A percentile compares a stretch with the other conserved stretches of the same genome.
These are phyloP conservation scores for Cercospora citrullina DNA, from an alignment of 2,329 filamentous ascomycete species.

Conservation along the genomic window DNA sequence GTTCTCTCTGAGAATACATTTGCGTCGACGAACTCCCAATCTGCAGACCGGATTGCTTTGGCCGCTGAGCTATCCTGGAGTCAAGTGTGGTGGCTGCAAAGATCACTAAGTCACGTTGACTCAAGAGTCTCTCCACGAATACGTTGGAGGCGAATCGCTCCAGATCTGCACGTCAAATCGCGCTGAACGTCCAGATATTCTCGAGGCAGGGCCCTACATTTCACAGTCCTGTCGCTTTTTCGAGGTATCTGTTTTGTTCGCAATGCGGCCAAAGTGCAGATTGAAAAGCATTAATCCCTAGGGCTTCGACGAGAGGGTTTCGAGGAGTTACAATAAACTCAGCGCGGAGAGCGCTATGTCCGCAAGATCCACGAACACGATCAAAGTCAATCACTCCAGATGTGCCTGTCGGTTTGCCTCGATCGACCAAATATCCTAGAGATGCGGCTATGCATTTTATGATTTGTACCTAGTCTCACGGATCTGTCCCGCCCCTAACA, in stretches of 20 bases:
- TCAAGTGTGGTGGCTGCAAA: neutral
- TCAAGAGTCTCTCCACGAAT: neutral
- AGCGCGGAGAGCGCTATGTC: neutral
- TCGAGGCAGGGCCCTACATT: neutral
- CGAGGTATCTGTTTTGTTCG: neutral
- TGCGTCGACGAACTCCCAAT: no score
- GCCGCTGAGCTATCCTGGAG: neutral
- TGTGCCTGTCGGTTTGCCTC: neutral
- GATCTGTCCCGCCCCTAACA: neutral
- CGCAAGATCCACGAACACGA: neutral
- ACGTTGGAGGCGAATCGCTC: neutral
- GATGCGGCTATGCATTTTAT: neutral
- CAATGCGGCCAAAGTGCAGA: neutral
- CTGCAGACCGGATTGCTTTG: neutral
- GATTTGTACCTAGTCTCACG: neutral
- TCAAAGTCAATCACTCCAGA: neutral
- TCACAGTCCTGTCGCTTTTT: neutral
- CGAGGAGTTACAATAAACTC: neutral
- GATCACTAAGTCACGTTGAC: neutral
- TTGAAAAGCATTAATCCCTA: neutral
- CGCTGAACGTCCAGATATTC: neutral
- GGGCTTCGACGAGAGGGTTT: neutral
- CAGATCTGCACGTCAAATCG: neutral
- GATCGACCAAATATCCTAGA: neutral
- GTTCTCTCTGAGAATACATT: no score